phyloP scores from a whole-genome alignment of 768 basidiomycete genomes.

The Podaxis mareebaensis region DNA sequence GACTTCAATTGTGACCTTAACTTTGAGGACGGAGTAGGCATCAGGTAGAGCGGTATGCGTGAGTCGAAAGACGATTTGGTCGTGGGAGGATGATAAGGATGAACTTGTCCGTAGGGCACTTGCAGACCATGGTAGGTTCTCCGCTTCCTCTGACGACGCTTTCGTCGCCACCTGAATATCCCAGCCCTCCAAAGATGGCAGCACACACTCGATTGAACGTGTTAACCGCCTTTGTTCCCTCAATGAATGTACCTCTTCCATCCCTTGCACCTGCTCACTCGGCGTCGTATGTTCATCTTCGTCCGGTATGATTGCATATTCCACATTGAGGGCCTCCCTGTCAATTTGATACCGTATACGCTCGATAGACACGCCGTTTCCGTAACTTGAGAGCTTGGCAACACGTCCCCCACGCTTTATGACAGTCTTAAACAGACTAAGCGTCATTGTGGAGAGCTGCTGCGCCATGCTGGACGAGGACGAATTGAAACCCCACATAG shows the following conservation, averaged over 20 bases:
- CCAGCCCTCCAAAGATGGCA: constrained; percentile 81
- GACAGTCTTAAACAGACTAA: constrained; percentile 82
- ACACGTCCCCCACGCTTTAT: constrained; percentile 73
- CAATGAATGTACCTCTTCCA: constrained; percentile 64
- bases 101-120: constrained; percentile 53
- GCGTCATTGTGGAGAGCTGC: constrained; percentile 82
- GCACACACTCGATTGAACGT: constrained; percentile 77
- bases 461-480: constrained; percentile 61
- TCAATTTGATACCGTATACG: constrained; percentile 79
- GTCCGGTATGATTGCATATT: constrained; percentile 82
- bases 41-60: constrained; percentile 72
- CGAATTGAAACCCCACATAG: constrained; percentile 79
- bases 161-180: constrained; percentile 79
- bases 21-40: constrained; percentile 79
- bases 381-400: constrained; percentile 75
- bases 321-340: constrained; percentile 78
- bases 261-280: constrained; percentile 40
- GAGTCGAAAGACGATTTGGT: constrained; percentile 64
- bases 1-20: constrained; percentile 76
- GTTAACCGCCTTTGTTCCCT: constrained; percentile 71
- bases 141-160: constrained; percentile 71
- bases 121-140: constrained; percentile 73
- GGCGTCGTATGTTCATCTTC: constrained; percentile 50
- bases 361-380: constrained; percentile 79
- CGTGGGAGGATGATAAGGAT: constrained; percentile 34